These are phyloP conservation scores for Maudiozyma bulderi DNA, from an alignment of 805 yeast genomes.

Conservation along the genomic window DNA sequence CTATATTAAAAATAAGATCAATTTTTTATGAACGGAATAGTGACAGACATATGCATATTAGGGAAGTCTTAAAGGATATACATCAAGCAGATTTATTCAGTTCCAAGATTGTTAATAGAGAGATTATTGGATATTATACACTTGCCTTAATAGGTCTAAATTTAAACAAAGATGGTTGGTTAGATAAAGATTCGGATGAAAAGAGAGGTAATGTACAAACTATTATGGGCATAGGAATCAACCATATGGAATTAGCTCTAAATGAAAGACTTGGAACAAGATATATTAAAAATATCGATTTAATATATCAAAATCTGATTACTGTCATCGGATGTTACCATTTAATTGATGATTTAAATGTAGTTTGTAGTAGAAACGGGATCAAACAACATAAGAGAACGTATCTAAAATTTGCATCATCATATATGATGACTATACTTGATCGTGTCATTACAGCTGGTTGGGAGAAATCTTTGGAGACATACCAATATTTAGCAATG, in stretches of 20 bases:
- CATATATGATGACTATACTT: constrained; percentile 31
- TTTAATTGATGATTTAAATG: constrained; percentile 6
- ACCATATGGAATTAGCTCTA: constrained; percentile 11
- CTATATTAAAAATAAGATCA: constrained; percentile 34
- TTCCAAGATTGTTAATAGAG: constrained; percentile 22
- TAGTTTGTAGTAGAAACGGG: background rate
- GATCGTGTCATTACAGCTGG: constrained; percentile 24
- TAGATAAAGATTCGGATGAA: background rate
- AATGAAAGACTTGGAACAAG: constrained; percentile 20
- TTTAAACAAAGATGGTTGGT: constrained; percentile 19
- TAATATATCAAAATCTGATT: constrained; percentile 19
- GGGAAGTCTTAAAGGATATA: background rate
- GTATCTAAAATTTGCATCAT: constrained; percentile 34
- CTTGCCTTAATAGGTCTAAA: constrained; percentile 21
- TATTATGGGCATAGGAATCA: constrained; percentile 10
- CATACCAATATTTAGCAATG: constrained; percentile 26
- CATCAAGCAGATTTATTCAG: constrained; percentile 18
- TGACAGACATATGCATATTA: too few species aligned
- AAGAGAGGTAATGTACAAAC: constrained; percentile 1
- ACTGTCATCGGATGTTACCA: constrained; percentile 24
- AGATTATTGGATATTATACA: constrained; percentile 26
- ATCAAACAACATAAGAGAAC: constrained; percentile 3
- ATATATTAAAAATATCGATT: constrained; percentile 18
- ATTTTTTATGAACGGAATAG: too few species aligned
- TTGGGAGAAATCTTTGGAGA: constrained; percentile 17